Evolutionary conservation across 1,284 basidiomycete genomes (phyloP), one percentile per base, ranked within the genome.

Genomic region (Puccinia horiana): DNA sequence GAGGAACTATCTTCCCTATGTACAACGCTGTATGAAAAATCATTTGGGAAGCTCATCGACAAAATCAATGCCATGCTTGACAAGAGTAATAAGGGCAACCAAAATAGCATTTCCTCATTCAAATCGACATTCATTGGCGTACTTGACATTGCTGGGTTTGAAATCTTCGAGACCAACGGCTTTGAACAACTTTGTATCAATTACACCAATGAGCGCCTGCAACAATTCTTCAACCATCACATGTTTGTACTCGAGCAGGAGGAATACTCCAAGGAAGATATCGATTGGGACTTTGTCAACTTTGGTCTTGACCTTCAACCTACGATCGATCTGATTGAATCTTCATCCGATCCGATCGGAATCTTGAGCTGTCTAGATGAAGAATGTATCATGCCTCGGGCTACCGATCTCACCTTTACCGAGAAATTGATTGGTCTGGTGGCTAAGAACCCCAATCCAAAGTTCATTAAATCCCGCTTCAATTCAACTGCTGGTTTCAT

Each of bases 211-310:
- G 76, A 79, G 61, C 73, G 81, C 47, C 74, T 82, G 12, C 81
- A 82, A 61, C 81, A 87, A 73, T 87, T 87, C 83, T 87, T 87
- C 91, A 99, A 99, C 86, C 95, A 98, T 87, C 97, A 99, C 88
- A 99, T 99, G 97, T 99, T 99, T 87, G 95, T 98, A 18, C 91
- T 99, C 56, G 97, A 99, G 88, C 97, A 99, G 87, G 96, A 99
- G 87, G 97, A 99, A 88, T 99, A 99, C 88, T 91, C 94, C 18
- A 91, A 97, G 37, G 97, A 99, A 87, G 93, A 93, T 63, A 99
- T 99, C 87, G 92, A 96, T 83, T 99, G 97, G 97, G 93, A 97
- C 86, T 98, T 97, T 86, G 93, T 98, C 88, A 98, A 99, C 88
- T 99, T 99, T 87, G 97, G 96, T 23, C 90, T 98, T 70, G 96